phyloP scores from a whole-genome alignment of 208 protist species.

The Strigomonas culicis region DNA sequence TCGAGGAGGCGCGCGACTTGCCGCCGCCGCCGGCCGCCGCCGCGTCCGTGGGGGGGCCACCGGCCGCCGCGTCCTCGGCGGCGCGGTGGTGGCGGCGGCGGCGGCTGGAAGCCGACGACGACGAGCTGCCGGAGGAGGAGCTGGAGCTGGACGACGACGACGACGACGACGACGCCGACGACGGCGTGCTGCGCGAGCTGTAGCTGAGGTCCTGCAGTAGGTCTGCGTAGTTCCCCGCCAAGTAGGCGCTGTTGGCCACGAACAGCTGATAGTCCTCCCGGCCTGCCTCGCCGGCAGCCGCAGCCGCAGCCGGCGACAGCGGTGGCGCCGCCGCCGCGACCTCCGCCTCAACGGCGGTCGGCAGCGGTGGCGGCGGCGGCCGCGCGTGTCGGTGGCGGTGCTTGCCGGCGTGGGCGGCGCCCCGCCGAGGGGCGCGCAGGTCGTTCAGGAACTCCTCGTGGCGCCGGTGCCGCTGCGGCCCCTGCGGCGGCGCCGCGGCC shows the following conservation, averaged over 20 bases:
- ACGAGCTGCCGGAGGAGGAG: constrained; percentile 8
- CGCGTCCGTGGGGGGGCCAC: neutral
- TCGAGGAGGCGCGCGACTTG: neutral
- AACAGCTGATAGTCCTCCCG: constrained; percentile 52
- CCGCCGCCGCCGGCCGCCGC: too few species aligned
- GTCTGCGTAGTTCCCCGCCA: constrained; percentile 50
- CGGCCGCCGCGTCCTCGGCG: neutral
- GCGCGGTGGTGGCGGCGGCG: neutral
- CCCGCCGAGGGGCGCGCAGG: neutral
- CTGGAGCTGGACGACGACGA: neutral
- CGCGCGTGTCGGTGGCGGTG: too few species aligned
- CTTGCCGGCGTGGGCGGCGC: neutral
- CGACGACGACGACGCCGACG: constrained; percentile 6
- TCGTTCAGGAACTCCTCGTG: neutral
- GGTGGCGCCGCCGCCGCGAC: neutral
- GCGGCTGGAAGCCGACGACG: neutral
- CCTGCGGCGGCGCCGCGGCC: neutral
- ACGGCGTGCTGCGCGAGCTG: constrained; percentile 15
- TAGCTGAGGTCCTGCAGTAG: constrained; percentile 3
- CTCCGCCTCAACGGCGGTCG: neutral
- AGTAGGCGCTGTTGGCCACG: constrained; percentile 49
- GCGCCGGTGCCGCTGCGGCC: neutral
- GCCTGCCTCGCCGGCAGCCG: too few species aligned
- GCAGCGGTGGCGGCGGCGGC: too few species aligned
- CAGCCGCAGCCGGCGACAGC: neutral